A percentile compares a stretch with the other conserved stretches of the same genome.
These are phyloP conservation scores for Malassezia furfur DNA, from an alignment of 1,284 basidiomycete species.

Conservation along the genomic window DNA sequence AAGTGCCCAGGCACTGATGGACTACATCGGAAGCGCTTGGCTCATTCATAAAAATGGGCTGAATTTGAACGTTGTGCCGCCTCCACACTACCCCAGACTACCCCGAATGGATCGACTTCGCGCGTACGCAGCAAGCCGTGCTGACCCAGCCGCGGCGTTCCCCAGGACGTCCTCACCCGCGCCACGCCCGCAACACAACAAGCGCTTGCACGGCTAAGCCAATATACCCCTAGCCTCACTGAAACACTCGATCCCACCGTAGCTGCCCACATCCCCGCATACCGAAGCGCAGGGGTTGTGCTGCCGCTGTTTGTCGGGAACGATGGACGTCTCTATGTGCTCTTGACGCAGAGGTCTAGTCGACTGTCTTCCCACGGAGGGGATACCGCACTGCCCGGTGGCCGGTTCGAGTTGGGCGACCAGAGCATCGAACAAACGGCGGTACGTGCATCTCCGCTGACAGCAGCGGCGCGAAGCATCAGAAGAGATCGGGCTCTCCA, in stretches of 20 bases:
- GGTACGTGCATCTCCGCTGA: not conserved
- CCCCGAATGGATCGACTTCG: not conserved
- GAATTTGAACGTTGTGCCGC: not conserved
- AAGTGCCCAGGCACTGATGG: too few relatives aligned
- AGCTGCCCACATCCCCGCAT: slow-evolving; percentile 29
- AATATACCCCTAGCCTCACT: not conserved
- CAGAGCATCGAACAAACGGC: slow-evolving; percentile 34
- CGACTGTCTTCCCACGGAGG: slow-evolving; percentile 34
- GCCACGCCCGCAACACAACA: not conserved
- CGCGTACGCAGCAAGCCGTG: not conserved
- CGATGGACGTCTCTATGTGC: slow-evolving; percentile 38
- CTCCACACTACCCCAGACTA: not conserved
- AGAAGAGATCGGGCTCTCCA: slow-evolving; percentile 43
- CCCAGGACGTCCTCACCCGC: not conserved
- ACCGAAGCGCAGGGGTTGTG: slow-evolving; percentile 39
- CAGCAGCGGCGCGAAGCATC: slow-evolving; percentile 26
- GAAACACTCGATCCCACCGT: slow-evolving; percentile 13
- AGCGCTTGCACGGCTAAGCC: not conserved
- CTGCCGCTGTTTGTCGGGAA: slow-evolving; percentile 31
- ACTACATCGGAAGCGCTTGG: too few relatives aligned
- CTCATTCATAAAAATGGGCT: too few relatives aligned
- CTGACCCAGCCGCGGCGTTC: not conserved
- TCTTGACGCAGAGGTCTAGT: slow-evolving; percentile 29
- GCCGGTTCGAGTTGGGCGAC: slow-evolving; percentile 36
- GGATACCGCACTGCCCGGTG: slow-evolving; percentile 43